A percentile compares a stretch with the other conserved stretches of the same genome.
phyloP scores from a whole-genome alignment of 1,139 yeast genomes.

The Arxiozyma heterogenica region DNA sequence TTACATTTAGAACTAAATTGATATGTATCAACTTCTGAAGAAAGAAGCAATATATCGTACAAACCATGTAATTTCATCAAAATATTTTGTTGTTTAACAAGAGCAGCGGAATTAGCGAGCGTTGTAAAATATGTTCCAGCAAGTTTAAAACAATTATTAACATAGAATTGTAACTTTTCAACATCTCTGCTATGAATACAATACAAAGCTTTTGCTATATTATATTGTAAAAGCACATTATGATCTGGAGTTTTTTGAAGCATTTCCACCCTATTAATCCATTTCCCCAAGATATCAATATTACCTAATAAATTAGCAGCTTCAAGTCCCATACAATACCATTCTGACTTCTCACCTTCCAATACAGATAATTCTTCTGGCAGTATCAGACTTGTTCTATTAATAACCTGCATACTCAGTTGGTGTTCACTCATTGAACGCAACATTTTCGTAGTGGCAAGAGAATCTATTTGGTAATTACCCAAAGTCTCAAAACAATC shows the following conservation, averaged over 20 bases:
- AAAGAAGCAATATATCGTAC: conserved; percentile 43
- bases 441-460: conserved; percentile 33
- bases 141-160: conserved; percentile 44
- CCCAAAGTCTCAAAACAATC: conserved; percentile 73
- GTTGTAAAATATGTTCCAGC: conserved; percentile 54
- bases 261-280: conserved; percentile 43
- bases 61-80: conserved; percentile 64
- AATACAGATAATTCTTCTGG: conserved; percentile 14
- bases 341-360: conserved; percentile 35
- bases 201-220: conserved; percentile 54
- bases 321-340: conserved; percentile 62
- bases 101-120: conserved; percentile 51
- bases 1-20: conserved; percentile 20
- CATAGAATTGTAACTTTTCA: conserved; percentile 32
- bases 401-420: conserved; percentile 42
- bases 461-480: conserved; percentile 30
- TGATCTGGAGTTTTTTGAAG: conserved; percentile 41
- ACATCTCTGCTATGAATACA: conserved; percentile 34
- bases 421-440: conserved; percentile 52
- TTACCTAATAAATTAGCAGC: conserved; percentile 66
- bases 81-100: conserved; percentile 46
- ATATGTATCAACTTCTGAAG: conserved; percentile 17
- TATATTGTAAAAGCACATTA: conserved; percentile 49
- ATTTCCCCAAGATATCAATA: conserved; percentile 41
- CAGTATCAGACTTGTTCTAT: conserved; percentile 25